Base-by-base conservation (phyloP, 305 asterid species). In the Fraxinus albicans region DNA sequence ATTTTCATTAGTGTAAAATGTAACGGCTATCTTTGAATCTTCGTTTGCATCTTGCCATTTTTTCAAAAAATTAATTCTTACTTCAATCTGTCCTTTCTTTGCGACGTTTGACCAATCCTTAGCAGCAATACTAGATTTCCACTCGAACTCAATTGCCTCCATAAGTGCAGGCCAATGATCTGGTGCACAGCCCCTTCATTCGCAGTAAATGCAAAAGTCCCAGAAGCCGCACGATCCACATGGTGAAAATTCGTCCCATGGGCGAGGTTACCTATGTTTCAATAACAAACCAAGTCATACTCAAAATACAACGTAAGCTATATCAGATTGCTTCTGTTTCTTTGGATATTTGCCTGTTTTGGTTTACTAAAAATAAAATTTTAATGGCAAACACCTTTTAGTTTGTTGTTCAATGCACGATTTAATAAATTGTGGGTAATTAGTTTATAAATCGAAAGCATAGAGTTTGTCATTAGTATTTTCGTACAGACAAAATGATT, bases 81-180 rank as follows among this genome's bases (percentile, higher is more conserved):
- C 88, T 63, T 80, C 84, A 10, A 86, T 33, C 53, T 77, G 80
- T 3, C 79, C 83, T 60, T 83, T 83, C 78, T 86, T 86, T 35
- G 85, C 88, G 78, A 86, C 77, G 6, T 77, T 58, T 8, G 88
- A 76, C 86, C 86, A 86, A 73, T 72, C 88, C 65, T 78, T 86
- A 27, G 86, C 78, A 60, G 83, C 83, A 55, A 80, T 17, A 2
- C 86, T 84, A n/a, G 83, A 76, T 53, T 73, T 86, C 88, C 85
- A 83, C 1, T 86, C 86, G 21, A 83, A 86, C 1, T 86, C 88
- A 6, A 86, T 77, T n/a, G 86, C 67, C 77, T 83, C 17, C 0
- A 79, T 73, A 21, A 34, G 36, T 2, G 38, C 44, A 12, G 86
- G 86, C 78, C 31, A 42, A 13, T 86, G 86, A 42, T 47, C 76